Percentiles rank a stretch among this genome's conserved stretches.
These are phyloP conservation scores for Phytophthora sp. DNA, from an alignment of 352 stramenopile genomes.

Conservation along the genomic window DNA sequence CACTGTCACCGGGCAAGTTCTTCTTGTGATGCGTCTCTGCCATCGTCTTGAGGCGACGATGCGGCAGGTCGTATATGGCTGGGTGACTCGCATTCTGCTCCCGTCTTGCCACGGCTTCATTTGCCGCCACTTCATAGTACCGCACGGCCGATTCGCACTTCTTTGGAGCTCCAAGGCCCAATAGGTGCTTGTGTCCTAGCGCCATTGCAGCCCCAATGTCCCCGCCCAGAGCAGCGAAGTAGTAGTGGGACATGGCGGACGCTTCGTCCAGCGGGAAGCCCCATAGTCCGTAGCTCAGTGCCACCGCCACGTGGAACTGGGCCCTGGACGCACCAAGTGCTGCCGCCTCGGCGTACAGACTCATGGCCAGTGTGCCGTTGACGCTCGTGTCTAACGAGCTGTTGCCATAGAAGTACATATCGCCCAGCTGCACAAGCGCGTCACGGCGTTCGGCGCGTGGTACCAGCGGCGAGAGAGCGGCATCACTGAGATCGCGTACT, in stretches of 20 bases:
- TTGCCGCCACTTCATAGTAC: slow-evolving; percentile 90
- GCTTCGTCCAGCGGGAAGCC: slow-evolving; percentile 69
- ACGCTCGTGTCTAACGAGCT: slow-evolving; percentile 58
- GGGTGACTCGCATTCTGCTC: slow-evolving; percentile 62
- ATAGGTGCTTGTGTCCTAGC: slow-evolving; percentile 79
- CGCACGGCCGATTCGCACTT: slow-evolving; percentile 85
- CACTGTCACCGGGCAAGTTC: slow-evolving; percentile 72
- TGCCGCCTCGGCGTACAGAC: slow-evolving; percentile 69
- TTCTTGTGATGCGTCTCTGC: slow-evolving; percentile 83
- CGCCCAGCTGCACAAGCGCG: slow-evolving; percentile 71
- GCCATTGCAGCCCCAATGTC: slow-evolving; percentile 73
- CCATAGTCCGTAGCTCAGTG: slow-evolving; percentile 84
- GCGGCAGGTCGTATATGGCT: slow-evolving; percentile 73
- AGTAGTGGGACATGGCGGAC: slow-evolving; percentile 78
- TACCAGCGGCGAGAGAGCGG: slow-evolving; percentile 42
- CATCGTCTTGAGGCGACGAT: slow-evolving; percentile 76
- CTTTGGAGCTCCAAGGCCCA: slow-evolving; percentile 75
- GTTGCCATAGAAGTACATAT: slow-evolving; percentile 85
- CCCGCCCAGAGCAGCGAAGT: slow-evolving; percentile 82
- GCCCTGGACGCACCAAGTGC: slow-evolving; percentile 61
- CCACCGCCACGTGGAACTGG: slow-evolving; percentile 88
- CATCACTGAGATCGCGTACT: slow-evolving; percentile 50
- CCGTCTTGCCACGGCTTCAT: slow-evolving; percentile 72
- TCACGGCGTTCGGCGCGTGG: slow-evolving; percentile 43
- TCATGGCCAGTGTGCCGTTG: slow-evolving; percentile 77